Base-by-base conservation (phyloP, 2,329 filamentous ascomycete species). In the Nectriaceae sp. region DNA sequence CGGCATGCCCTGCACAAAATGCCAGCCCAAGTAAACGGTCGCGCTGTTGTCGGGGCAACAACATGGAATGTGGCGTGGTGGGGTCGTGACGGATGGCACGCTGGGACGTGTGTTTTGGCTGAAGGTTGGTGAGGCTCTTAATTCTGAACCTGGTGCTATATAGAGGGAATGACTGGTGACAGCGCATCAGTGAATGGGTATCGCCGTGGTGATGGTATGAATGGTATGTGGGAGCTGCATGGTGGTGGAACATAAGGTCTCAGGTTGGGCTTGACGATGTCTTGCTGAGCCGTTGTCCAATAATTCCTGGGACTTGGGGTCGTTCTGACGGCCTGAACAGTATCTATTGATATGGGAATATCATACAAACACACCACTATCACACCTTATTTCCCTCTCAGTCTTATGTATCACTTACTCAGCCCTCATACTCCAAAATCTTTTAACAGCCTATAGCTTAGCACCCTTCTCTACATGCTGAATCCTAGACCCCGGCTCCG, bases 401-500 rank as follows among this genome's bases (percentile, higher is more conserved):
- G n/a, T n/a, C n/a, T n/a, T n/a, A n/a, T n/a, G n/a, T n/a, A n/a
- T n/a, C n/a, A n/a, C n/a, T n/a, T n/a, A n/a, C n/a, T n/a, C n/a
- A n/a, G n/a, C n/a, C n/a, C n/a, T n/a, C n/a, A n/a, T n/a, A n/a
- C n/a, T n/a, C n/a, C n/a, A n/a, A n/a, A n/a, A n/a, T n/a, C n/a
- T n/a, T n/a, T n/a, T n/a, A n/a, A n/a, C n/a, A n/a, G 24, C 24
- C 63, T 71, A 81, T 59, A 81, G 58, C 67, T 75, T 79, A 31
- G 74, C 62, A 11, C n/a, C n/a, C 26, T 31, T 31, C 26, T 31
- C 26, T 19, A 22, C 49, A 61, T 70, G 68, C 56, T 66, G 66
- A 55, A 84, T 83, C 55, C 72, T 76, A 21, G 75, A 66, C 21
- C 81, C 81, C 15, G 79, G 75, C 67, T 84, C 70, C 37, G 65